Evolutionary conservation across 169 alveolate species (phyloP), one percentile per base, ranked within the genome.

Genomic region (Plasmodium knowlesi): DNA sequence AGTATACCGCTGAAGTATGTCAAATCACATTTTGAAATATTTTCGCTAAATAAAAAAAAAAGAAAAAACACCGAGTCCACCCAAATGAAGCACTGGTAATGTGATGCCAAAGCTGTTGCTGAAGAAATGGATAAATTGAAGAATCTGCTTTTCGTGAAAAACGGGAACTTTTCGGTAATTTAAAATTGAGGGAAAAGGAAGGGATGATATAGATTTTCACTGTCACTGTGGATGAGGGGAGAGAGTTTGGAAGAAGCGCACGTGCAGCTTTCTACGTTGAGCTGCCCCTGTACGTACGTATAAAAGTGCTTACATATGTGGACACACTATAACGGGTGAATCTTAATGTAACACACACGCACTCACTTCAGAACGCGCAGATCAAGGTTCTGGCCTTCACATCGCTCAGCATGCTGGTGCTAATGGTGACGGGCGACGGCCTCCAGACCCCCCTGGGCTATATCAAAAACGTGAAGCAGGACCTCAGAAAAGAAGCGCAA

Each of bases 141-240:
- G 25, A 86, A 86, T 6, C 76, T 86, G 25, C 81, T 86, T 50
- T 86, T 86, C 80, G 85, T 86, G 41, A 86, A 57, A 86, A 86
- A 86, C 79, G 93, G 93, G 34, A 86, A 86, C n/a, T 86, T 86
- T 86, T 86, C 93, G 46, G 93, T 86, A 86, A 74, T 73, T 50
- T 41, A 57, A 30, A 28, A 82, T 82, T 25, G 6, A n/a, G 32
- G 19, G 39, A 30, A 37, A 25, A 22, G 9, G 10, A n/a, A 19
- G 37, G n/a, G 14, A 22, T 37, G 76, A 67, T 37, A 67, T 67
- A 67, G 19, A 22, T 67, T 12, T 50, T 16, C 61, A 50, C 61
- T 50, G 61, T 8, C 22, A 12, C 0, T 50, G 25, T 50, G 61
- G 22, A 50, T 50, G 25, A 14, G 61, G 9, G 61, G 19, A 50